Conservation (phyloP, 2,329 filamentous ascomycete genomes). For the Cercospora janseana region DNA sequence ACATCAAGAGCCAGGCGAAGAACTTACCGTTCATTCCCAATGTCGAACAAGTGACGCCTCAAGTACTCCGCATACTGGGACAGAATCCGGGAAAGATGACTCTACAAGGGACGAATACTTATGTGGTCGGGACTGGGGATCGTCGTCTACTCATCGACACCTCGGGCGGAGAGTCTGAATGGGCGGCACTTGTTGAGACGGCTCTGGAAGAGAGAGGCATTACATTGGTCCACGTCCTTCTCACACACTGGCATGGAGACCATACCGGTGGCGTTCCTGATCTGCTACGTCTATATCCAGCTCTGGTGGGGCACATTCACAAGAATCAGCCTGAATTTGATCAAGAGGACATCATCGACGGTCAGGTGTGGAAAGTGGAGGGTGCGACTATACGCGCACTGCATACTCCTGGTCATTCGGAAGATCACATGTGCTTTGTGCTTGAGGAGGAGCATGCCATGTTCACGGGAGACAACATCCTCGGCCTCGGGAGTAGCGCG, state of each 20-base stretch:
- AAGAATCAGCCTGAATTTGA: slow-evolving; percentile 39
- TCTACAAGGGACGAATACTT: slow-evolving; percentile 45
- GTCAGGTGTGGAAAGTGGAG: slow-evolving; percentile 41
- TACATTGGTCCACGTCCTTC: slow-evolving; percentile 43
- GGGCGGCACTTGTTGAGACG: slow-evolving; percentile 38
- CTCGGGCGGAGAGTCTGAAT: slow-evolving; percentile 37
- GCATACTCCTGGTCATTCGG: slow-evolving; percentile 36
- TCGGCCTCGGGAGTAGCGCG: slow-evolving; percentile 42
- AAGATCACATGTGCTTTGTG: slow-evolving; percentile 41
- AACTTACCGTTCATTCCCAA: slow-evolving; percentile 19
- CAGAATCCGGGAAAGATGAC: slow-evolving; percentile 37
- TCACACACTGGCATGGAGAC: slow-evolving; percentile 49
- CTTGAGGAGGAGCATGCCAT: slow-evolving; percentile 40
- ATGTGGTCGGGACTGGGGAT: slow-evolving; percentile 41
- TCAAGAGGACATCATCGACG: slow-evolving; percentile 41
- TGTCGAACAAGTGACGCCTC: slow-evolving; percentile 26
- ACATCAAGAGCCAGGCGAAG: slow-evolving; percentile 26
- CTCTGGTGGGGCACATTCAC: slow-evolving; percentile 36
- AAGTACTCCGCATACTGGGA: slow-evolving; percentile 29
- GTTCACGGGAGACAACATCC: slow-evolving; percentile 42
- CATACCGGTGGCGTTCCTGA: slow-evolving; percentile 46
- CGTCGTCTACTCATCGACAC: slow-evolving; percentile 42
- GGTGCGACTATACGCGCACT: slow-evolving; percentile 44
- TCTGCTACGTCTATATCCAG: slow-evolving; percentile 37
- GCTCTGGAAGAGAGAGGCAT: slow-evolving; percentile 36